Evolutionary conservation across 257 asterid genomes (phyloP).

Genomic region (Lavandula angustifolia): DNA sequence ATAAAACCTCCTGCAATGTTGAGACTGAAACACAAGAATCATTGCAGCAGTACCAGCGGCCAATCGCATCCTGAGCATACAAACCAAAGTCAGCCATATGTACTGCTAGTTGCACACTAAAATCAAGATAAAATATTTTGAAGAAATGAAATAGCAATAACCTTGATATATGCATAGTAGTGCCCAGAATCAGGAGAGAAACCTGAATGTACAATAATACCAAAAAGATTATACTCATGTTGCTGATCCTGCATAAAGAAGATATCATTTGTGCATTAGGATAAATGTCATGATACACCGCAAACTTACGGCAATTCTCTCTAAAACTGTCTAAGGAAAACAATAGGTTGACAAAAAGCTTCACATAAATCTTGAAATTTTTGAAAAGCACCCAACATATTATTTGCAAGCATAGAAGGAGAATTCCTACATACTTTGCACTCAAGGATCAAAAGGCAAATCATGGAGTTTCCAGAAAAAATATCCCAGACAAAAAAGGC

Average conservation of each 20-base stretch:
- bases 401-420: conserved; percentile 21
- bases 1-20: conserved; percentile 77
- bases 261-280: conserved; percentile 29
- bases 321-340: conserved; percentile 9
- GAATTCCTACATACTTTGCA: background rate
- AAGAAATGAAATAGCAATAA: conserved; percentile 32
- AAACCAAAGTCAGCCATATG: conserved; percentile 30
- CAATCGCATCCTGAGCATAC: conserved; percentile 72
- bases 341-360: conserved; percentile 12
- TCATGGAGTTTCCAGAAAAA: conserved; percentile 13
- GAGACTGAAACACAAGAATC: conserved; percentile 79
- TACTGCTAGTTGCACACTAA: conserved; percentile 15
- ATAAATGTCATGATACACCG: conserved; percentile 16
- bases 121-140: conserved; percentile 20
- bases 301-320: conserved; percentile 17
- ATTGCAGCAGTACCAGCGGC: conserved; percentile 96
- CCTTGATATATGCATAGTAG: conserved; percentile 98
- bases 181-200: conserved; percentile 97
- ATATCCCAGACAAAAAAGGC: conserved; percentile 14
- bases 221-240: conserved; percentile 90
- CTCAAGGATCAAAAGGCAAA: conserved; percentile 18
- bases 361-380: background rate
- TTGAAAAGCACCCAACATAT: conserved; percentile 1
- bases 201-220: conserved; percentile 97
- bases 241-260: conserved; percentile 67